These are phyloP conservation scores for Chaetomiaceae sp. DNA, from an alignment of 2,329 filamentous ascomycete species.

Conservation along the genomic window DNA sequence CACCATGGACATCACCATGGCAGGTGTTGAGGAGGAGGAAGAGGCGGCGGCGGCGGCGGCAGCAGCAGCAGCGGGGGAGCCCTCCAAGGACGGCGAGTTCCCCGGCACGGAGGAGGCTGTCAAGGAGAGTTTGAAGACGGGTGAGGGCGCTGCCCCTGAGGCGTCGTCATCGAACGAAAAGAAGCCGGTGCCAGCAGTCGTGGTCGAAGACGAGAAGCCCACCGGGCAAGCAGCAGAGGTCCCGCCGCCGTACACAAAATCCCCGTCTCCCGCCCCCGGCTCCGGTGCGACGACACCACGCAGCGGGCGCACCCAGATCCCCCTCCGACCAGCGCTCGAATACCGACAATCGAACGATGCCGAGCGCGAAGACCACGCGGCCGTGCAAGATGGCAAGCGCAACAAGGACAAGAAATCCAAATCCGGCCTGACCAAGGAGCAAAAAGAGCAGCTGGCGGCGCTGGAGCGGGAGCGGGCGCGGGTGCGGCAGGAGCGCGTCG, in stretches of 20 bases:
- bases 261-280: constrained; percentile 35
- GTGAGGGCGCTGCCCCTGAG: constrained; percentile 31
- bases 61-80: constrained; percentile 28
- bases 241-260: constrained; percentile 21
- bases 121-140: constrained; percentile 48
- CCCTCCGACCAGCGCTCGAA: constrained; percentile 80
- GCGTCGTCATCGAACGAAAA: constrained; percentile 27
- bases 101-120: constrained; percentile 55
- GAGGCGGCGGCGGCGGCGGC: constrained; percentile 41
- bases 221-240: constrained; percentile 10
- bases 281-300: constrained; percentile 39
- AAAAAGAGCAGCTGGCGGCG: constrained; percentile 83
- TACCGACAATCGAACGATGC: constrained; percentile 77
- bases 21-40: constrained; percentile 68
- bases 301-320: constrained; percentile 48
- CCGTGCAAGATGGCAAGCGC: constrained; percentile 60
- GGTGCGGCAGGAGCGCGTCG: constrained; percentile 81
- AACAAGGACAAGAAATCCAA: constrained; percentile 67
- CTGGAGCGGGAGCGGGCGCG: constrained; percentile 81
- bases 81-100: constrained; percentile 43
- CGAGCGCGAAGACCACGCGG: constrained; percentile 56
- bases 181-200: constrained; percentile 34
- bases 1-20: constrained; percentile 96
- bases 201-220: constrained; percentile 37
- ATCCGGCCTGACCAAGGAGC: constrained; percentile 79